Evolutionary conservation across 805 yeast genomes (phyloP).

Genomic region (Starmerella lactis-condensi): DNA sequence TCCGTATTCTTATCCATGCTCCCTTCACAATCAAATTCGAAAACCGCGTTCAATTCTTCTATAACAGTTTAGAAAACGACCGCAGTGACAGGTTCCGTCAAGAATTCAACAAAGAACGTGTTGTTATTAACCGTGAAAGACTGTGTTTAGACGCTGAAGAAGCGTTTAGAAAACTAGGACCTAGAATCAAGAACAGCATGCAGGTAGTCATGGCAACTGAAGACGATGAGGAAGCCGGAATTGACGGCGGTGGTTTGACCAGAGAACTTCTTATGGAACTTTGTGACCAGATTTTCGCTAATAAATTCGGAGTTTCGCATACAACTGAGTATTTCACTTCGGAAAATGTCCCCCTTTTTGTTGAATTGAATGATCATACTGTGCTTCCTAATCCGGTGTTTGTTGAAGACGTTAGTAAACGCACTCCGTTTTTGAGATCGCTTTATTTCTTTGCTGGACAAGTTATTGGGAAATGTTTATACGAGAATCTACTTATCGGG

Average conservation of each 20-base stretch:
- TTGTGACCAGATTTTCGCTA: conserved; percentile 42
- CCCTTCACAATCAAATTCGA: conserved; percentile 72
- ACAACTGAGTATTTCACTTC: no score
- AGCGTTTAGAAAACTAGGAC: conserved; percentile 36
- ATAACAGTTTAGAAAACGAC: conserved; percentile 41
- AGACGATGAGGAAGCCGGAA: conserved; percentile 67
- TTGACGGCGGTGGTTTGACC: conserved; percentile 93
- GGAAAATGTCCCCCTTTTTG: conserved; percentile 23
- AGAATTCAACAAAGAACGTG: conserved; percentile 1
- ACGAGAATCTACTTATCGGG: conserved; percentile 65
- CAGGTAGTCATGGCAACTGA: conserved; percentile 52
- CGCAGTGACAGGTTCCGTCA: conserved; percentile 5
- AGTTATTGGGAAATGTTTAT: conserved; percentile 73
- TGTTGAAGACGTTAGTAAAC: conserved; percentile 14
- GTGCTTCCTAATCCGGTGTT: conserved; percentile 50
- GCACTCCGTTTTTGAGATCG: conserved; percentile 4
- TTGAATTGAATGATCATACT: conserved; percentile 34
- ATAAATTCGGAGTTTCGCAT: conserved; percentile 1
- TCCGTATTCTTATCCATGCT: conserved; percentile 38
- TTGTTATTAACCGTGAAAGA: conserved; percentile 39
- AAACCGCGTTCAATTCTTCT: conserved; percentile 56
- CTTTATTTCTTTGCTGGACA: conserved; percentile 51
- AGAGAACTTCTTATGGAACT: conserved; percentile 72
- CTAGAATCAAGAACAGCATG: conserved; percentile 38
- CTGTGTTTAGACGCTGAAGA: conserved; percentile 59